Evolutionary conservation across 768 basidiomycete genomes (phyloP), one percentile per base, ranked within the genome.

Genomic region (Cyclocybe cylindracea): DNA sequence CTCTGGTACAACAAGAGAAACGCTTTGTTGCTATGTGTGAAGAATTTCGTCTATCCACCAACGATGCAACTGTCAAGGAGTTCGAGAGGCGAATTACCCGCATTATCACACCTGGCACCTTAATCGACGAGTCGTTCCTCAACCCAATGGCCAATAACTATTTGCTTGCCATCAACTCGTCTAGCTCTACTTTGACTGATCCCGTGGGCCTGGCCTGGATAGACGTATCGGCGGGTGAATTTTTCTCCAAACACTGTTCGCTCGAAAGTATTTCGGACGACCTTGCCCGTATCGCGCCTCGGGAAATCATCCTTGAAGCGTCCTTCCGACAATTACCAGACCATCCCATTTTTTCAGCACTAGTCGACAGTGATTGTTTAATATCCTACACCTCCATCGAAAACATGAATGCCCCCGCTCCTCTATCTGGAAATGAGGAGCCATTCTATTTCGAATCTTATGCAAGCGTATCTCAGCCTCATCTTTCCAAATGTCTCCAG

Each of bases 1-100:
- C 85, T 13, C 75, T 98, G 34, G 87, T 98, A 5, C 88, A 93
- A 65, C 81, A 87, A 55, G 79, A 92, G 55, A 85, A 84, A 43
- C 85, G 85, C 18, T 94, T 90, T 59, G 94, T 97, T 10, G 94
- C 96, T 32, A 77, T 97, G 69, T 95, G 95, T 63, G 95, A 98
- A 67, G 95, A 98, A 67, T 94, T 91, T 66, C 83, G 81, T 42
- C 77, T 75, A 5, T 67, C 72, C 44, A 66, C 72, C 7, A 59
- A 67, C 24, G 24, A 24, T 2, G 48, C 69, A 1, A 84, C 83
- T 8, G 70, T 72, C 39, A 85, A 82, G 58, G 79, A 78, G 33
- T 91, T 91, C 55, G 86, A 91, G 37, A 77, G 95, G 66, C 85
- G 88, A 16, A 91, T 98, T 24, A 83, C 82, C 39, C 85, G 95